These are phyloP conservation scores for Herpetomonas tarakana DNA, from an alignment of 208 protist species.

Conservation along the genomic window DNA sequence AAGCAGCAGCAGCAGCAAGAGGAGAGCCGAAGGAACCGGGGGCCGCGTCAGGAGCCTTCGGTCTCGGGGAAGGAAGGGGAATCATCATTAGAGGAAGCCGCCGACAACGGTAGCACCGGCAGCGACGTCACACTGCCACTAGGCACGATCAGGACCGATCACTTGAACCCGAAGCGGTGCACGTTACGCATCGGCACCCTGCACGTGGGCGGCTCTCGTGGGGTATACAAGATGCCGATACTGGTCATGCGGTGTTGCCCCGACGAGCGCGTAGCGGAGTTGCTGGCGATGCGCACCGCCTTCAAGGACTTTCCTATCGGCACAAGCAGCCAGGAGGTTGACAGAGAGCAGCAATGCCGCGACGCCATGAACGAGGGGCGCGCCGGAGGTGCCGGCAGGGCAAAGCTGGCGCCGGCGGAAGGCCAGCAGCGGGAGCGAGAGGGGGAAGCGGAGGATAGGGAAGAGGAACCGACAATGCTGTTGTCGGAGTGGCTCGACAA, in stretches of 20 bases:
- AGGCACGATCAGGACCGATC: slow-evolving; percentile 47
- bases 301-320: neutral
- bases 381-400: too few relatives aligned
- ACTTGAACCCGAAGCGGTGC: slow-evolving; percentile 38
- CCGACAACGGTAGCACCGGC: too few relatives aligned
- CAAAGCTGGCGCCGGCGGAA: too few relatives aligned
- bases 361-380: too few relatives aligned
- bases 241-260: neutral
- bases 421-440: too few relatives aligned
- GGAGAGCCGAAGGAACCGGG: too few relatives aligned
- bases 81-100: too few relatives aligned
- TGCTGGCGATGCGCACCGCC: neutral
- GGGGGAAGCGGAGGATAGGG: slow-evolving; percentile 7
- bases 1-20: neutral
- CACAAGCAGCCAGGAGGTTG: too few relatives aligned
- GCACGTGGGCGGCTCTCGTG: slow-evolving; percentile 41
- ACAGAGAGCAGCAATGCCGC: too few relatives aligned
- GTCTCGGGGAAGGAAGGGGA: too few relatives aligned
- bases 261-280: neutral
- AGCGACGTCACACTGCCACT: slow-evolving; percentile 50
- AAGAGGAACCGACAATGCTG: slow-evolving; percentile 11
- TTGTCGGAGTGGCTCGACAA: slow-evolving; percentile 50
- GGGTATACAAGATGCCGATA: neutral
- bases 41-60: too few relatives aligned
- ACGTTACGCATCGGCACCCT: slow-evolving; percentile 65